These are phyloP conservation scores for Ceratobasidium sp. DNA, from an alignment of 1,284 basidiomycete genomes.

Conservation along the genomic window DNA sequence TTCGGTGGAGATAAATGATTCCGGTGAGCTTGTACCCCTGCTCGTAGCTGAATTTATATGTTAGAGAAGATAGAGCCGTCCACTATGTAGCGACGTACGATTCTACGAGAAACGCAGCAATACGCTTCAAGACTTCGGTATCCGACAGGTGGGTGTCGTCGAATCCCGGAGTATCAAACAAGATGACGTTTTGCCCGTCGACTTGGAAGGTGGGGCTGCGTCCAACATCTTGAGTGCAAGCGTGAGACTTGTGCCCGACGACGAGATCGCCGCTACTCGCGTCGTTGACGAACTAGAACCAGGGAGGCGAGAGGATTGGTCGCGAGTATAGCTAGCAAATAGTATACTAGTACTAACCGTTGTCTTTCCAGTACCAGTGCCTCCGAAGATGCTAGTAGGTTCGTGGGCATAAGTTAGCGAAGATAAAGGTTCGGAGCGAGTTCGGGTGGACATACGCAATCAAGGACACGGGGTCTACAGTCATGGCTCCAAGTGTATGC, in stretches of 20 bases:
- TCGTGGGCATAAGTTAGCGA: background rate
- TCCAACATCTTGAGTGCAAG: constrained; percentile 30
- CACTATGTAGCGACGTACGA: constrained; percentile 6
- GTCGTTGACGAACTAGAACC: constrained; percentile 40
- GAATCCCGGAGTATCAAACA: constrained; percentile 54
- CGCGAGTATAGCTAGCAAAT: background rate
- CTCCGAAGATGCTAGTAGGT: constrained; percentile 10
- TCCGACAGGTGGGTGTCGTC: constrained; percentile 47
- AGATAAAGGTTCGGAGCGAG: background rate
- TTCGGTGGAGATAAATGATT: constrained; percentile 46
- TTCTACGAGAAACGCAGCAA: constrained; percentile 31
- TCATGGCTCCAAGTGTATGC: background rate
- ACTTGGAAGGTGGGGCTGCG: constrained; percentile 12
- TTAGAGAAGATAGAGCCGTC: background rate
- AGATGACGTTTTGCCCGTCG: constrained; percentile 2
- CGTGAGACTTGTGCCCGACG: constrained; percentile 12
- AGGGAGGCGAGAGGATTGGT: background rate
- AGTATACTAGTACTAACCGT: constrained; percentile 13
- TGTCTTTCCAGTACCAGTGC: constrained; percentile 29
- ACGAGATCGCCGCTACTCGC: constrained; percentile 3
- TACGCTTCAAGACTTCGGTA: constrained; percentile 41
- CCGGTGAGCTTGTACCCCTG: constrained; percentile 46
- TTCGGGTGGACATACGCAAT: background rate
- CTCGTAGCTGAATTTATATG: constrained; percentile 49
- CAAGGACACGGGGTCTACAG: background rate